phyloP scores from a whole-genome alignment of 257 asterid genomes.

The Solanum appendiculatum region DNA sequence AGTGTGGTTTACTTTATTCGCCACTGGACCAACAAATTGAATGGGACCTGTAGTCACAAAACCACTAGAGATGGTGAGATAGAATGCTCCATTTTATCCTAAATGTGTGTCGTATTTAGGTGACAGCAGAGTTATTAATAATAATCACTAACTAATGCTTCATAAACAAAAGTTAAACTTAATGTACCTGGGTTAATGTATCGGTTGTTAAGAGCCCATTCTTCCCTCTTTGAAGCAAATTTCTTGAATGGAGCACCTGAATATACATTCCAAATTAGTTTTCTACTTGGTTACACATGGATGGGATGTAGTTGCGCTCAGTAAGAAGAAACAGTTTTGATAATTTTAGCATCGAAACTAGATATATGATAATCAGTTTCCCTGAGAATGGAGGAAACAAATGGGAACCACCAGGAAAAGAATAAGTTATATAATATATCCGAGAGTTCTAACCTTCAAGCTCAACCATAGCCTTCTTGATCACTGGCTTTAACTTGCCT shows the following conservation, averaged over 20 bases:
- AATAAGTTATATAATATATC: background rate
- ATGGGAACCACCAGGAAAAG: background rate
- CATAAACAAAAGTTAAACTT: background rate
- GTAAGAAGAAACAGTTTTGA: background rate
- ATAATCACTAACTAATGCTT: background rate
- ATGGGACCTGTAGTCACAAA: conserved; percentile 62
- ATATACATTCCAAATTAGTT: background rate
- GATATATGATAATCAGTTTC: background rate
- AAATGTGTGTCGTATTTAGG: background rate
- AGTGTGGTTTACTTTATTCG: conserved; percentile 66
- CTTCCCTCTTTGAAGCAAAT: conserved; percentile 66
- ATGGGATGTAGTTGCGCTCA: background rate
- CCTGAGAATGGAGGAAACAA: background rate
- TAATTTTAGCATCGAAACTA: background rate
- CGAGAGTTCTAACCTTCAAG: conserved; percentile 50
- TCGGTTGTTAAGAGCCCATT: conserved; percentile 87
- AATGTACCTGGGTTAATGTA: conserved; percentile 69
- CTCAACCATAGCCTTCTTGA: conserved; percentile 99
- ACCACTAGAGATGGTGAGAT: background rate
- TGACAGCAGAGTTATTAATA: background rate
- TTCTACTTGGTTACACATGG: background rate
- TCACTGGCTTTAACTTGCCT: conserved; percentile 99
- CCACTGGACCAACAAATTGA: conserved; percentile 73
- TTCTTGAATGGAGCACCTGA: conserved; percentile 91
- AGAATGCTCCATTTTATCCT: background rate